Evolutionary conservation across 2,329 filamentous ascomycete species (phyloP).

Genomic region (Diaporthe velutina): DNA sequence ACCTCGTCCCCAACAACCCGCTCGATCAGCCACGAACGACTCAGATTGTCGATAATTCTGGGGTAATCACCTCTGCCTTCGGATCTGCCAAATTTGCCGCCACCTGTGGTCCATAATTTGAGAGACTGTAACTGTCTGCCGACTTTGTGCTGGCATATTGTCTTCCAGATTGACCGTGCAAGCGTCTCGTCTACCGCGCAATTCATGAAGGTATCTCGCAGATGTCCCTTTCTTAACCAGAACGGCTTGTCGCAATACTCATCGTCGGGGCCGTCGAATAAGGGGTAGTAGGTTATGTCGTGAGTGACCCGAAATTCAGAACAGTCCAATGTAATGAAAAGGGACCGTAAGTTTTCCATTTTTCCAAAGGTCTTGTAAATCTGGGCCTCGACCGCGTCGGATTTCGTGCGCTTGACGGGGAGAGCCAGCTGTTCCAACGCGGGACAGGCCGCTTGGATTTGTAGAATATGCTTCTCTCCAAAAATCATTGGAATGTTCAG

Average conservation of each 20-base stretch:
- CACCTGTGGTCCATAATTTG: slow-evolving; percentile 26
- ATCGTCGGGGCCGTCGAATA: too few species aligned
- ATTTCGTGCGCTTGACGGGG: slow-evolving; percentile 11
- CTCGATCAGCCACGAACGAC: slow-evolving; percentile 31
- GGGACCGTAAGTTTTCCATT: too few species aligned
- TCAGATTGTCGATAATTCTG: neutral
- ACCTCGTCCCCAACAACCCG: neutral
- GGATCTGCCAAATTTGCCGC: neutral
- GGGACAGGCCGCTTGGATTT: slow-evolving; percentile 14
- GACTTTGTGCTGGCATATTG: slow-evolving; percentile 2
- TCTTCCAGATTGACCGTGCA: slow-evolving; percentile 27
- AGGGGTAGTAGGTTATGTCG: too few species aligned
- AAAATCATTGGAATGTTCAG: slow-evolving; percentile 24
- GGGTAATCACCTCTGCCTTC: neutral
- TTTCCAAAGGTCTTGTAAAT: slow-evolving; percentile 13
- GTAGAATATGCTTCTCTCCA: neutral
- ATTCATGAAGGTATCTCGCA: slow-evolving; percentile 18
- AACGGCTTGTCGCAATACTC: too few species aligned
- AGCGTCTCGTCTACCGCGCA: slow-evolving; percentile 29
- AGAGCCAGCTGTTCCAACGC: neutral
- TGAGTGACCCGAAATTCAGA: too few species aligned
- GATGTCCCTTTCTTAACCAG: neutral
- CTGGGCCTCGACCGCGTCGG: neutral
- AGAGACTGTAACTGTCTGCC: slow-evolving; percentile 11
- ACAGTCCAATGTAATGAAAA: too few species aligned